Evolutionary conservation across 2,329 filamentous ascomycete genomes (phyloP).

Genomic region (Cladosporium velox): DNA sequence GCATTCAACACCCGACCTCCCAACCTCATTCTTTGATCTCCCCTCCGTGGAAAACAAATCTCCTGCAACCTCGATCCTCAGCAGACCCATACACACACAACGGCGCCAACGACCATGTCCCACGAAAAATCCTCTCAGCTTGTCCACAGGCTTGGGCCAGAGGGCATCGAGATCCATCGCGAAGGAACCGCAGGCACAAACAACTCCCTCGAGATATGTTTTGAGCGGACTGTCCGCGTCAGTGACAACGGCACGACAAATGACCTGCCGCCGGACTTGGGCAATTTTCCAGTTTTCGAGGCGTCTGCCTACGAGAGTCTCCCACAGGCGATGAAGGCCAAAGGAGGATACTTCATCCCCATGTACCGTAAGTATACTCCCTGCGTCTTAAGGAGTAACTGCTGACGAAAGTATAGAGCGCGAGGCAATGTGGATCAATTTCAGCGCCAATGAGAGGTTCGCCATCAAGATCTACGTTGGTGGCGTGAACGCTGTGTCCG

Average conservation of each 20-base stretch:
- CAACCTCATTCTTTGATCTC: too few relatives aligned
- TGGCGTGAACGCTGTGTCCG: constrained; percentile 47
- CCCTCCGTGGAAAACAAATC: too few relatives aligned
- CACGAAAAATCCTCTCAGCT: not conserved
- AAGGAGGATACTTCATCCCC: constrained; percentile 50
- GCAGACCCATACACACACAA: too few relatives aligned
- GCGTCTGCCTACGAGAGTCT: constrained; percentile 37
- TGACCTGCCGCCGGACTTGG: constrained; percentile 42
- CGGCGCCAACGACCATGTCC: not conserved
- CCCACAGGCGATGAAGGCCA: constrained; percentile 39
- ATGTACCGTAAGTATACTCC: constrained; percentile 41
- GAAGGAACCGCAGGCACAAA: not conserved
- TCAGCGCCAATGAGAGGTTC: constrained; percentile 34
- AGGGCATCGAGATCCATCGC: not conserved
- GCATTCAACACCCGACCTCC: too few relatives aligned
- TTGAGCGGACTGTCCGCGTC: constrained; percentile 48
- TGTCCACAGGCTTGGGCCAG: not conserved
- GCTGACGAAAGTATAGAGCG: constrained; percentile 26
- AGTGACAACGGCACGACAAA: constrained; percentile 41
- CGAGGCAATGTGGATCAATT: constrained; percentile 49
- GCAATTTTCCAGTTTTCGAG: constrained; percentile 44
- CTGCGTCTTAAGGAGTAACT: too few relatives aligned
- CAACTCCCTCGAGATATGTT: constrained; percentile 36
- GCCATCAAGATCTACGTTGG: constrained; percentile 46
- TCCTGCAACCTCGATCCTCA: too few relatives aligned